Evolutionary conservation across 768 basidiomycete genomes (phyloP).

Genomic region (Suillus bovinus): DNA sequence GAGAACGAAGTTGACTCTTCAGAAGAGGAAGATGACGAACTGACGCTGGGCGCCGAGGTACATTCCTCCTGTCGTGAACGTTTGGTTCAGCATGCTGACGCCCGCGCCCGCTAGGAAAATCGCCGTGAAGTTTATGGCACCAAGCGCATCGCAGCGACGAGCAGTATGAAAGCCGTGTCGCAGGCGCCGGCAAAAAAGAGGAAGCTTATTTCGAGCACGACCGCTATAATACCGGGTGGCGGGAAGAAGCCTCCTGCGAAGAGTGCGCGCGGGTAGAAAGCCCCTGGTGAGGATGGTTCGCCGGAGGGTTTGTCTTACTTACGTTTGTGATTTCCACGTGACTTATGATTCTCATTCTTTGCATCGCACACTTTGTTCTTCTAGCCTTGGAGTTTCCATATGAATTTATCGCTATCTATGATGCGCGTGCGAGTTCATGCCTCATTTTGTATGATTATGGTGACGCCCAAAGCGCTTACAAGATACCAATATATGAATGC

Average conservation of each 20-base stretch:
- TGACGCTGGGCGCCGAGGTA: slow-evolving; percentile 64
- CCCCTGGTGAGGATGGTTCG: not conserved
- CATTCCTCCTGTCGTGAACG: slow-evolving; percentile 6
- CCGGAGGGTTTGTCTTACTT: not conserved
- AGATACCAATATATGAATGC: not conserved
- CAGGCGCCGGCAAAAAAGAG: slow-evolving; percentile 24
- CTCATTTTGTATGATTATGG: not conserved
- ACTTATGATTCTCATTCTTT: not conserved
- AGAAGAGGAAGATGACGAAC: slow-evolving; percentile 53
- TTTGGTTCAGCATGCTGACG: not conserved
- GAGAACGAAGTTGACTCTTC: slow-evolving; percentile 28
- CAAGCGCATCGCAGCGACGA: slow-evolving; percentile 24
- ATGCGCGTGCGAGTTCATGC: not conserved
- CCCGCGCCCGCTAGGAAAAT: slow-evolving; percentile 36
- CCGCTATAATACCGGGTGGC: not conserved
- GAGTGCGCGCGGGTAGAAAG: not conserved
- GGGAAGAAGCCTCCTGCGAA: slow-evolving; percentile 2
- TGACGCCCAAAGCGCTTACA: not conserved
- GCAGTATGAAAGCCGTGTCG: slow-evolving; percentile 11
- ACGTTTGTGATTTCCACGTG: not conserved
- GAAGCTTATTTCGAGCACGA: slow-evolving; percentile 12
- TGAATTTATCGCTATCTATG: not conserved
- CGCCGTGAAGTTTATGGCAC: slow-evolving; percentile 37
- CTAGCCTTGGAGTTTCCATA: not conserved
- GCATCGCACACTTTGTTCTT: not conserved